Base-by-base conservation (phyloP, 2,329 filamentous ascomycete species). In the Pseudogymnoascus sp. region DNA sequence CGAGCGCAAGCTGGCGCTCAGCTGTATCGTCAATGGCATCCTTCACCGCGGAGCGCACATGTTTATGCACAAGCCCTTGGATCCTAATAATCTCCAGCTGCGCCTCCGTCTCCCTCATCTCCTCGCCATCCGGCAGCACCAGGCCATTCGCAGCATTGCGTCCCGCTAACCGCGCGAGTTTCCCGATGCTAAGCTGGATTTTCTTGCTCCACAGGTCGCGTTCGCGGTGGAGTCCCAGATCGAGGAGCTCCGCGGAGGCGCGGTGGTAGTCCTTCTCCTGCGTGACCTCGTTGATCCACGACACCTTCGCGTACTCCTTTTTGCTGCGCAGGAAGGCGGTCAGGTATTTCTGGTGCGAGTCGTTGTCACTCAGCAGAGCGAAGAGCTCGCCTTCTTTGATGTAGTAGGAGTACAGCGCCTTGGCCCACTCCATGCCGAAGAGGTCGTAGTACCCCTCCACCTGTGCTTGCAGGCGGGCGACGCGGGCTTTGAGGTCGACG, bases 281-380 rank as follows among this genome's bases (percentile, higher is more conserved):
- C 65, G 86, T 81, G 6, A 97, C 82, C 72, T 97, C 93, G 73
- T 99, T 96, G 77, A 99, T 96, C 95, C 95, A 99, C 59, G 88
- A 87, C 50, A 99, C 81, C 70, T 91, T 91, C 29, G 88, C 87
- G 66, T 91, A 85, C 66, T 86, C 82, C 0, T 86, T 83, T 67
- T 86, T 84, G 63, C 84, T 86, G 44, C 90, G 85, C 59, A 99
- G 80, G 70, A 92, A 99, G 61, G 81, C 81, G 0, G 91, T 96
- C 63, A 96, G 83, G 70, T 86, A 88, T n/a, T 78, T 77, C 61
- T 83, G 77, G 67, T 86, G 86, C 70, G 93, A 89, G 63, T 86
- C 77, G 26, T 87, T 80, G 64, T 90, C 90, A 69, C 86, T 82
- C 62, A 99, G 81, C 29, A 97, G 80, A 1, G 83, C 80, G 68